Evolutionary conservation across 768 basidiomycete species (phyloP).

Genomic region (Xerocomus brunneocitrinus): DNA sequence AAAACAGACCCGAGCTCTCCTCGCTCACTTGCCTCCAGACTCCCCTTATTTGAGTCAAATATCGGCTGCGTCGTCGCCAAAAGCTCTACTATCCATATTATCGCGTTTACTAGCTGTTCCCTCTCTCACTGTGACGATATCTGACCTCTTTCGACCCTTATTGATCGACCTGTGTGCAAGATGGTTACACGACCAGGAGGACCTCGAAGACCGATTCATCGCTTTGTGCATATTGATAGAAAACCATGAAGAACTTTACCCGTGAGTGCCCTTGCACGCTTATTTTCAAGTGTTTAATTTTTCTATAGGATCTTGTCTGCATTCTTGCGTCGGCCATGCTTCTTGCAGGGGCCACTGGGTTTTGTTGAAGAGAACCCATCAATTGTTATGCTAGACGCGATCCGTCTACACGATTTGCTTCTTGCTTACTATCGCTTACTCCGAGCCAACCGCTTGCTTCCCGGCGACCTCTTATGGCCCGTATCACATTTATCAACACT

Average conservation of each 20-base stretch:
- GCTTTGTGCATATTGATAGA: constrained; percentile 64
- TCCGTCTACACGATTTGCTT: constrained; percentile 62
- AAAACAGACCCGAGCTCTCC: constrained; percentile 47
- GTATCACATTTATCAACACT: constrained; percentile 39
- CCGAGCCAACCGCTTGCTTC: constrained; percentile 65
- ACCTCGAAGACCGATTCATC: constrained; percentile 47
- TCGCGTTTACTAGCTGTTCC: constrained; percentile 59
- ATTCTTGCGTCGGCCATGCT: constrained; percentile 41
- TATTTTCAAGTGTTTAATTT: constrained; percentile 1
- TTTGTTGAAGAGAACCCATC: constrained; percentile 33
- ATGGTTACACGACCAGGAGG: constrained; percentile 62
- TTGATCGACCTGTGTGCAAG: constrained; percentile 74
- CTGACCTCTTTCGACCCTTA: constrained; percentile 69
- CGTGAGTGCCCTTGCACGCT: constrained; percentile 42
- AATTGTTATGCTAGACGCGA: constrained; percentile 32
- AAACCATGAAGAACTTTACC: constrained; percentile 66
- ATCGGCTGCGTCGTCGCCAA: constrained; percentile 35
- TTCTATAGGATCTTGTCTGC: constrained; percentile 49
- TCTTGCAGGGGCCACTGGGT: constrained; percentile 53
- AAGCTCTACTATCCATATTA: constrained; percentile 47
- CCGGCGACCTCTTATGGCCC: constrained; percentile 59
- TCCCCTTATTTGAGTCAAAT: constrained; percentile 39
- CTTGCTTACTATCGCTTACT: constrained; percentile 81
- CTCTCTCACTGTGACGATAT: constrained; percentile 58
- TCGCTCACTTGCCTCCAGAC: constrained; percentile 40